Evolutionary conservation across 345 rosid species (phyloP), one percentile per base, ranked within the genome.

Genomic region (Ceriops decandra): DNA sequence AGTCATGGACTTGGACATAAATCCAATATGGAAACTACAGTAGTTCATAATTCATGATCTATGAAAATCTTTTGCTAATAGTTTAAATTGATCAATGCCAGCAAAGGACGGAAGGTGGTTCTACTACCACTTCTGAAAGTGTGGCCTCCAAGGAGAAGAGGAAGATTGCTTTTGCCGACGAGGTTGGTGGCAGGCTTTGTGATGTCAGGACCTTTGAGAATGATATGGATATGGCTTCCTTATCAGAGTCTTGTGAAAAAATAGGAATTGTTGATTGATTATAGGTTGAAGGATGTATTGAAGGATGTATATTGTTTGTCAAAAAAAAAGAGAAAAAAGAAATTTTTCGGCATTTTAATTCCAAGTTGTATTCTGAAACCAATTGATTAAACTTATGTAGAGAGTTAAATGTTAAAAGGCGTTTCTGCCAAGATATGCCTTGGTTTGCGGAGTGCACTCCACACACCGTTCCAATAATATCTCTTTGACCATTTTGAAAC

Each of bases 141-240:
- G 73, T 5, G 26, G 68, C 59, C 62, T 76, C 30, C 63, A 82
- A 78, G 72, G 77, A 80, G 85, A 81, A 81, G 59, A 90, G 79
- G 76, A 83, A 87, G 85, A 90, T 93, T 42, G 80, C 65, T 36
- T 93, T 93, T 74, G 96, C 98, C 20, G 97, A 93, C 64, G 98
- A 93, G 78, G 88, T 84, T 46, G 97, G 98, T 54, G 91, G 89
- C 68, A 75, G 83, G 74, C 88, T 93, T 32, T 89, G 91, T 60
- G 85, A 93, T 74, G 82, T 93, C 77, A 89, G 83, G 83, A 82
- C 87, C 62, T 84, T 89, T 60, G 79, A 82, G 77, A 62, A 75
- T 69, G 88, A 82, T 64, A 72, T 62, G 68, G 88, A 82, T 62
- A 72, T 62, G 60, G 74, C 76, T 66, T 80, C 81, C 76, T 67